Evolutionary conservation across 805 yeast species (phyloP).

Genomic region (Ogataea philodendri): DNA sequence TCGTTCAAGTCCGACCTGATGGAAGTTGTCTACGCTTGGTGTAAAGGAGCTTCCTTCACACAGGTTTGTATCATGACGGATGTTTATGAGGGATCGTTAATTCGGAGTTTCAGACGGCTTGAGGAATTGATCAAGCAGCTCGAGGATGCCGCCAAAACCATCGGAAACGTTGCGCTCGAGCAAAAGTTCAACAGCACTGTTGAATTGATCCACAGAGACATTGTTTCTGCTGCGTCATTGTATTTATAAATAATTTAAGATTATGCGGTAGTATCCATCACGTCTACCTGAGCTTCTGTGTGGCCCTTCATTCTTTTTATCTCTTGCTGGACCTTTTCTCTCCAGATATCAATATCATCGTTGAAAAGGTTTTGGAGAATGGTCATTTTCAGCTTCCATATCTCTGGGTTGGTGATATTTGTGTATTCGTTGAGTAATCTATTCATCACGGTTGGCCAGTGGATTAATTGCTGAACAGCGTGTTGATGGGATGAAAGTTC

Average conservation of each 20-base stretch:
- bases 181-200: slow-evolving; percentile 85
- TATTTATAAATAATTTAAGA: slow-evolving; percentile 46
- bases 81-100: slow-evolving; percentile 94
- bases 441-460: slow-evolving; percentile 32
- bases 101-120: slow-evolving; percentile 89
- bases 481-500: slow-evolving; percentile 23
- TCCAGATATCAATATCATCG: slow-evolving; percentile 22
- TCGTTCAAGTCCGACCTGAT: slow-evolving; percentile 88
- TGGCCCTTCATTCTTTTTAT: slow-evolving; percentile 26
- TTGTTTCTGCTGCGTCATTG: slow-evolving; percentile 94
- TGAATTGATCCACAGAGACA: slow-evolving; percentile 88
- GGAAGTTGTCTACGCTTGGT: slow-evolving; percentile 98
- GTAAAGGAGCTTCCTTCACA: slow-evolving; percentile 92
- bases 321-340: slow-evolving; percentile 16
- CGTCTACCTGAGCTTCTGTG: slow-evolving; percentile 19
- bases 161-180: slow-evolving; percentile 84
- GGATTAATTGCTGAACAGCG: slow-evolving; percentile 26
- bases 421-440: slow-evolving; percentile 27
- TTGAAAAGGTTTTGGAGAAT: slow-evolving; percentile 19
- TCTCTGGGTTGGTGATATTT: slow-evolving; percentile 19
- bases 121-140: slow-evolving; percentile 92
- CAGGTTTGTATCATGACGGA: slow-evolving; percentile 99
- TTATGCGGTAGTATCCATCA: slow-evolving; percentile 22
- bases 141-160: slow-evolving; percentile 87
- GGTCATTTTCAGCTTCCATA: slow-evolving; percentile 22